Evolutionary conservation across 768 basidiomycete genomes (phyloP).

Genomic region (Boletales sp.): DNA sequence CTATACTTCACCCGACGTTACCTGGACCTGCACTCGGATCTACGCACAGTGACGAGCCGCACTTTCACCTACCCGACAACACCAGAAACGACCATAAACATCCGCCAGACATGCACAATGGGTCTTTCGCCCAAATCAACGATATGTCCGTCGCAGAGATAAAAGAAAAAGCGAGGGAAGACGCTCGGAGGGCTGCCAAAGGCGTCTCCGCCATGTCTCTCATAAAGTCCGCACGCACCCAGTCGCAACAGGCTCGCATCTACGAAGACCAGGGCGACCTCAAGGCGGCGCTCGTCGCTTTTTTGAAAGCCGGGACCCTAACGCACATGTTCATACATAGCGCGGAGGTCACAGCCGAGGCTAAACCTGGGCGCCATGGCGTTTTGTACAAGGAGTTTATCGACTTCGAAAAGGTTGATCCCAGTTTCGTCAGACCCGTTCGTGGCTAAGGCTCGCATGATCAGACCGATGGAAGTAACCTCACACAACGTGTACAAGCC

Average conservation of each 20-base stretch:
- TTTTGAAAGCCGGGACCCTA: conserved; percentile 59
- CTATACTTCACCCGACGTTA: conserved; percentile 37
- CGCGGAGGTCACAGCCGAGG: conserved; percentile 51
- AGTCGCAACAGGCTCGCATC: conserved; percentile 49
- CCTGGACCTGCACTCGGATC: conserved; percentile 30
- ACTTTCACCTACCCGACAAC: conserved; percentile 10
- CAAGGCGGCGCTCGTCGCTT: conserved; percentile 54
- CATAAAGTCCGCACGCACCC: conserved; percentile 58
- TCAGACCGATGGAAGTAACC: conserved; percentile 38
- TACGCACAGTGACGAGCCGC: conserved; percentile 22
- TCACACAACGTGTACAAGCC: conserved; percentile 38
- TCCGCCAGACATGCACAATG: conserved; percentile 40
- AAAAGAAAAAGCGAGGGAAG: conserved; percentile 44
- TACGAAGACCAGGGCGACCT: conserved; percentile 58
- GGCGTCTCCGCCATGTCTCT: conserved; percentile 60
- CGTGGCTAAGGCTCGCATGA: conserved; percentile 11
- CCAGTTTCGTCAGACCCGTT: conserved; percentile 6
- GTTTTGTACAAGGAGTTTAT: conserved; percentile 59
- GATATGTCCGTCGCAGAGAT: conserved; percentile 42
- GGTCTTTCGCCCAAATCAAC: conserved; percentile 21
- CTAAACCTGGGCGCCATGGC: conserved; percentile 47
- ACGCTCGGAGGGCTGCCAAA: conserved; percentile 48
- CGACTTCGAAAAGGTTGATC: conserved; percentile 62
- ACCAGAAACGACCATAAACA: conserved; percentile 13
- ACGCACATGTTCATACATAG: conserved; percentile 58